A percentile compares a stretch with the other conserved stretches of the same genome.
These are phyloP conservation scores for Phytophthora citrophthora DNA, from an alignment of 352 stramenopile genomes.

Conservation along the genomic window DNA sequence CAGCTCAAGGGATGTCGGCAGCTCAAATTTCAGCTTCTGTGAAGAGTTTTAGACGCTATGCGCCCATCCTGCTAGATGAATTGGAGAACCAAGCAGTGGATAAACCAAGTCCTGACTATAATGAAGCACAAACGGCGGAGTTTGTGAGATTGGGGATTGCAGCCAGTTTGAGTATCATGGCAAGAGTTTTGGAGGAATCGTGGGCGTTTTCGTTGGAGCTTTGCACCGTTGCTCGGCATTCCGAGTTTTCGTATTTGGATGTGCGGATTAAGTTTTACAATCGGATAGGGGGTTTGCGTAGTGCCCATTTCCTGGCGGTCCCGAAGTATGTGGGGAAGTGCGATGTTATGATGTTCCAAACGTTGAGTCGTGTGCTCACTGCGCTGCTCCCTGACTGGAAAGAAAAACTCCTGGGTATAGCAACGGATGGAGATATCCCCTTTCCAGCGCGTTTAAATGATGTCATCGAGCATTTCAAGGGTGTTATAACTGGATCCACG, in stretches of 20 bases:
- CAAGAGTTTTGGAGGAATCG: constrained; percentile 36
- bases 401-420: constrained; percentile 34
- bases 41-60: constrained; percentile 11
- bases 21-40: constrained; percentile 30
- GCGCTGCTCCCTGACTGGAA: constrained; percentile 36
- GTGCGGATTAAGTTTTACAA: constrained; percentile 43
- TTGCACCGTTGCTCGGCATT: constrained; percentile 19
- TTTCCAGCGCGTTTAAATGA: constrained; percentile 22
- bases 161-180: constrained; percentile 40
- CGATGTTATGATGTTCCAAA: constrained; percentile 30
- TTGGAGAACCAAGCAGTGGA: constrained; percentile 11
- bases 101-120: constrained; percentile 14
- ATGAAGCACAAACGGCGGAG: constrained; percentile 26
- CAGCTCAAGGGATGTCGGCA: constrained; percentile 25
- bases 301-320: constrained; percentile 42
- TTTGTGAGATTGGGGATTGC: constrained; percentile 43
- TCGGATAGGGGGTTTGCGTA: constrained; percentile 18
- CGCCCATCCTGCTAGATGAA: constrained; percentile 10
- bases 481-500: constrained; percentile 7
- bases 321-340: constrained; percentile 26
- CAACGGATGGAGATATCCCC: constrained; percentile 14
- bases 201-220: constrained; percentile 55
- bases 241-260: constrained; percentile 38
- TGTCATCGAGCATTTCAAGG: constrained; percentile 32
- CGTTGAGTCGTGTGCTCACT: constrained; percentile 32